Conservation (phyloP, 1,139 yeast genomes). For the Sugiyamaella paludigena region DNA sequence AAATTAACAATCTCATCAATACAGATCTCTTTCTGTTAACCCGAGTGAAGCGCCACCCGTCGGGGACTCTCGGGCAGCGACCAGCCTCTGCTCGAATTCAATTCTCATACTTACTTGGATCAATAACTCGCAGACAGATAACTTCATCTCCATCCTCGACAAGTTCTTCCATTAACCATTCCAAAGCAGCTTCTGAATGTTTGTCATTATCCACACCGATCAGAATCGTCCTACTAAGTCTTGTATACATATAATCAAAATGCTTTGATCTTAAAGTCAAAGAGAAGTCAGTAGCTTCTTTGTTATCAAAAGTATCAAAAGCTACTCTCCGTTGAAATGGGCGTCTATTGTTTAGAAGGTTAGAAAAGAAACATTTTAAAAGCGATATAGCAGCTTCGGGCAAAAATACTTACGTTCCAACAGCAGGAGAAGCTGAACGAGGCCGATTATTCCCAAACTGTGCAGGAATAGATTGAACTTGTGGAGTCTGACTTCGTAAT, state of each 20-base stretch:
- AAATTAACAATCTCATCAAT: no score
- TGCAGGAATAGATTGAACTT: not conserved
- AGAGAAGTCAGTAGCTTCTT: conserved; percentile 42
- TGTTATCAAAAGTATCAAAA: conserved; percentile 53
- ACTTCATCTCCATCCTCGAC: conserved; percentile 63
- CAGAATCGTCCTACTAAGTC: conserved; percentile 60
- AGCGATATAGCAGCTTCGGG: not conserved
- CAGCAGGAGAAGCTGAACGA: conserved; percentile 11
- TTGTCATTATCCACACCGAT: conserved; percentile 59
- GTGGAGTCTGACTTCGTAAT: conserved; percentile 10
- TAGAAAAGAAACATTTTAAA: not conserved
- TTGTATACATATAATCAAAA: conserved; percentile 51
- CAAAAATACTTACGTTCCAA: not conserved
- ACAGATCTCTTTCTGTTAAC: no score
- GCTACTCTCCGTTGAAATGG: conserved; percentile 43
- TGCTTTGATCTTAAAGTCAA: conserved; percentile 57
- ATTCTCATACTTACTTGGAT: conserved; percentile 39
- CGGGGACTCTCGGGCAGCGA: no score
- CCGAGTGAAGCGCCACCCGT: no score
- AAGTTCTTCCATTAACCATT: conserved; percentile 66
- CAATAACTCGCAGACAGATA: conserved; percentile 58
- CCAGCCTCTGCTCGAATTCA: not conserved
- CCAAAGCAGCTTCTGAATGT: conserved; percentile 58
- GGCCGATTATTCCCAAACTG: not conserved
- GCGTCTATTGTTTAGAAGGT: not conserved